Percentiles rank a stretch among this genome's conserved stretches.
These are phyloP conservation scores for Saccharum officinarum DNA, from an alignment of 176 grass and related monocot species.

Conservation along the genomic window DNA sequence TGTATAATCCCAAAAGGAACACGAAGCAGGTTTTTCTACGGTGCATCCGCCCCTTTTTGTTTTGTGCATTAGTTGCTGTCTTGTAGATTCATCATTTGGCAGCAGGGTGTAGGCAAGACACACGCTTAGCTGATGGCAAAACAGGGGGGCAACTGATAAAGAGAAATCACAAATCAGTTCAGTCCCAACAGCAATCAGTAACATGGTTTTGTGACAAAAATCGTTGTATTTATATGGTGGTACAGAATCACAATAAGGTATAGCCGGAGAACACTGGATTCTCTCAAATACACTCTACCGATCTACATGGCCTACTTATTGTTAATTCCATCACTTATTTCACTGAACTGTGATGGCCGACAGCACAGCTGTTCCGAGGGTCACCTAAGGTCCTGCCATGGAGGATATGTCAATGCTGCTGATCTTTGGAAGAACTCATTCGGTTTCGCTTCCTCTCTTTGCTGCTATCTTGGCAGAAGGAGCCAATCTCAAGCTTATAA, in stretches of 20 bases:
- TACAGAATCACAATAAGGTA: slow-evolving; percentile 36
- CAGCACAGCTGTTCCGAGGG: background rate
- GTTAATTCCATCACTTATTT: slow-evolving; percentile 47
- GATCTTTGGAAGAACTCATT: slow-evolving; percentile 9
- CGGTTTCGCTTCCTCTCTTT: slow-evolving; percentile 1
- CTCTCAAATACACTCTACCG: slow-evolving; percentile 21
- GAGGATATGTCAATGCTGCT: background rate
- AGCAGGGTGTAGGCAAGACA: background rate
- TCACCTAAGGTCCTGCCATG: slow-evolving; percentile 6
- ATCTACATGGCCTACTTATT: slow-evolving; percentile 38
- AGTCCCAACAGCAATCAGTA: background rate
- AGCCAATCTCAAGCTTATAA: background rate
- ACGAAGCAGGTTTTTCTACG: background rate
- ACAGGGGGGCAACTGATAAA: background rate
- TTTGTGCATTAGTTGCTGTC: background rate
- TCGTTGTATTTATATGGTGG: slow-evolving; percentile 35
- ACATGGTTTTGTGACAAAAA: slow-evolving; percentile 24
- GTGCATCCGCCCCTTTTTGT: background rate
- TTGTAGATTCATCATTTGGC: slow-evolving; percentile 10
- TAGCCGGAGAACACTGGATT: slow-evolving; percentile 28
- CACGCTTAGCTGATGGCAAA: background rate
- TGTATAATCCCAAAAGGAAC: background rate
- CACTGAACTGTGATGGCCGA: slow-evolving; percentile 23
- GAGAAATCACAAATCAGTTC: background rate
- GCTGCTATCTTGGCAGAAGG: background rate